A percentile compares a stretch with the other conserved stretches of the same genome.
These are phyloP conservation scores for Cyclocybe aegerita DNA, from an alignment of 768 basidiomycete species.

Conservation along the genomic window DNA sequence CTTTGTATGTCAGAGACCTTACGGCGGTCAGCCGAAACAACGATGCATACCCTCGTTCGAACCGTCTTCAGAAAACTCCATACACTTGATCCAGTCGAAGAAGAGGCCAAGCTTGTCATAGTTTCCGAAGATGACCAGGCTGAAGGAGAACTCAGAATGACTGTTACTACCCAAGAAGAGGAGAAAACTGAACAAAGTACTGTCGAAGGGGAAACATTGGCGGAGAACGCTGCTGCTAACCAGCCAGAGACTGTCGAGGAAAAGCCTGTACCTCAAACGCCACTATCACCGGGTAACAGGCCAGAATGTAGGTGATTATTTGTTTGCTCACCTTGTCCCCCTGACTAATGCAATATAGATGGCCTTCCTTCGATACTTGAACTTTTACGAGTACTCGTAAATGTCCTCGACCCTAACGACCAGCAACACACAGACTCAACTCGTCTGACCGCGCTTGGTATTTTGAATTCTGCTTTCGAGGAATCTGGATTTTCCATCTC, in stretches of 20 bases:
- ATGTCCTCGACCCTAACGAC: slow-evolving; percentile 92
- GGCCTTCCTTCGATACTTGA: slow-evolving; percentile 92
- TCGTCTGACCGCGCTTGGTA: slow-evolving; percentile 81
- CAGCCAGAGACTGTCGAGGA: slow-evolving; percentile 6
- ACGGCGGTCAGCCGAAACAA: slow-evolving; percentile 82
- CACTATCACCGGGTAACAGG: slow-evolving; percentile 29
- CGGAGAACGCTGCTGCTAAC: slow-evolving; percentile 1
- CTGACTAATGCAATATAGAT: slow-evolving; percentile 42
- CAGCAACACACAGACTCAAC: slow-evolving; percentile 97
- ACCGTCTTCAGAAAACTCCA: slow-evolving; percentile 79
- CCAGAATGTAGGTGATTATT: slow-evolving; percentile 38
- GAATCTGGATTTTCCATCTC: slow-evolving; percentile 76
- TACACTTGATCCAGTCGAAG: slow-evolving; percentile 57
- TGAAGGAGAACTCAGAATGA: slow-evolving; percentile 64
- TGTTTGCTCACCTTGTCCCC: neutral
- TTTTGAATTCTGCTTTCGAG: slow-evolving; percentile 87
- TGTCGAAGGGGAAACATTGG: neutral
- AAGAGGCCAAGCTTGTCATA: slow-evolving; percentile 64
- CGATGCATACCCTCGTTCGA: slow-evolving; percentile 86
- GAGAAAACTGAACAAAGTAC: slow-evolving; percentile 12
- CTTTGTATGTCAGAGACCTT: slow-evolving; percentile 63
- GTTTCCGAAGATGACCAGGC: slow-evolving; percentile 46
- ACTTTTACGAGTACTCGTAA: slow-evolving; percentile 90
- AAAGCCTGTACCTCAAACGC: slow-evolving; percentile 18
- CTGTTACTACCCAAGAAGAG: slow-evolving; percentile 41